Base-by-base conservation (phyloP, 2,329 filamentous ascomycete genomes). In the Aspergillus fumigatiaffinis region DNA sequence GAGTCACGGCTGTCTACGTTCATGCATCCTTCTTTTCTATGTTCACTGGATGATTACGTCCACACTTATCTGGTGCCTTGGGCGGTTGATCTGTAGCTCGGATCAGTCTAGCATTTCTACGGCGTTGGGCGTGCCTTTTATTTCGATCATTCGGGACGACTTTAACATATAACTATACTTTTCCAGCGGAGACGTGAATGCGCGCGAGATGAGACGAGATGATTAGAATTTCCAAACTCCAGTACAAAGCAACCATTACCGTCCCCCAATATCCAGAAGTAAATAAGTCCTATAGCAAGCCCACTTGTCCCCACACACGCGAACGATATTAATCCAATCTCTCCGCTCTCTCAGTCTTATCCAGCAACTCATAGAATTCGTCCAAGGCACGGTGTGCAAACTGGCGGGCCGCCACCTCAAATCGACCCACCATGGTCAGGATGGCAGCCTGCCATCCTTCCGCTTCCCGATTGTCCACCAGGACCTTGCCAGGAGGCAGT, bases 401-500 rank as follows among this genome's bases (percentile, higher is more conserved):
- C 35, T 8, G 51, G 2, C 38, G 47, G 28, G 28, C 61, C 23
- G 66, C 46, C 48, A 62, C 64, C 20, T 66, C 66, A 1, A 64
- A 14, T 21, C 57, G 53, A 9, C 68, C 66, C 20, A 71, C 42
- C 23, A 54, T 50, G 7, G 20, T 62, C 51, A 65, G 63, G 48
- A 60, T 42, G 20, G 25, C 55, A 51, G 62, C 64, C 62, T 60
- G 63, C 68, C 61, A 67, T 17, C 61, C 52, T 21, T 66, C 52
- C 2, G 52, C 51, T 29, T 54, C 54, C 21, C 65, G 55, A 1
- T 62, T 60, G 58, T 76, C 74, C 53, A 68, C 53, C n/a, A 75
- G 23, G 8, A 73, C 68, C 51, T 64, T 61, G 4, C 73, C 74
- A 17, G 71, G 65, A 2, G 69, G 68, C 20, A 75, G 53, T 14